A percentile compares a stretch with the other conserved stretches of the same genome.
phyloP scores from a whole-genome alignment of 2,329 filamentous ascomycete species.

The Cercospora zeae-maydis region DNA sequence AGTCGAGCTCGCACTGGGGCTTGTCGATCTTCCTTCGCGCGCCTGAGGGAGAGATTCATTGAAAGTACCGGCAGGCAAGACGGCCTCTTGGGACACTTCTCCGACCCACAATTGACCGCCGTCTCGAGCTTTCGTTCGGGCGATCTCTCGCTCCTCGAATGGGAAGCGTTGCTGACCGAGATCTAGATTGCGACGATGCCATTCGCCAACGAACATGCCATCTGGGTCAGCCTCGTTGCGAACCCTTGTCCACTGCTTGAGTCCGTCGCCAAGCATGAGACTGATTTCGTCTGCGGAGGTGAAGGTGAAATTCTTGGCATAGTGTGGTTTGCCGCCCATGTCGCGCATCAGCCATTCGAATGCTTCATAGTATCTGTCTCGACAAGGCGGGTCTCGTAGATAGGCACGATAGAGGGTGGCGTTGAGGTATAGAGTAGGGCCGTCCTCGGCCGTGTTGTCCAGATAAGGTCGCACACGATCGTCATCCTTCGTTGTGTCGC shows the following conservation, averaged over 20 bases:
- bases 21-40: slow-evolving; percentile 14
- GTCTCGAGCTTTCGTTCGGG: slow-evolving; percentile 37
- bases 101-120: slow-evolving; percentile 44
- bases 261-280: slow-evolving; percentile 64
- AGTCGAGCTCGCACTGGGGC: slow-evolving; percentile 30
- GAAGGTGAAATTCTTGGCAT: slow-evolving; percentile 84
- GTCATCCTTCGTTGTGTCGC: slow-evolving; percentile 58
- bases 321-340: slow-evolving; percentile 77
- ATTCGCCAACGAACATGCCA: slow-evolving; percentile 85
- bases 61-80: slow-evolving; percentile 19
- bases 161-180: slow-evolving; percentile 35
- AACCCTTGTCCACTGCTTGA: slow-evolving; percentile 65
- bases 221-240: slow-evolving; percentile 70
- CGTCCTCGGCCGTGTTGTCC: slow-evolving; percentile 65
- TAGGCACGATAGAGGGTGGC: slow-evolving; percentile 86
- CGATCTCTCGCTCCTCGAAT: slow-evolving; percentile 45
- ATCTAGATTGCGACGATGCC: slow-evolving; percentile 71
- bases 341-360: slow-evolving; percentile 91
- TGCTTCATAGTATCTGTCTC: slow-evolving; percentile 74
- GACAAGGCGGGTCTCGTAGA: slow-evolving; percentile 70
- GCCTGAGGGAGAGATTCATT: slow-evolving; percentile 21
- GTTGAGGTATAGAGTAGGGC: slow-evolving; percentile 81
- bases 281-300: slow-evolving; percentile 59
- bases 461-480: slow-evolving; percentile 58
- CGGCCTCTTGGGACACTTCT: slow-evolving; percentile 14